Base-by-base conservation (phyloP, 768 basidiomycete genomes). In the Coprinellus micaceus region DNA sequence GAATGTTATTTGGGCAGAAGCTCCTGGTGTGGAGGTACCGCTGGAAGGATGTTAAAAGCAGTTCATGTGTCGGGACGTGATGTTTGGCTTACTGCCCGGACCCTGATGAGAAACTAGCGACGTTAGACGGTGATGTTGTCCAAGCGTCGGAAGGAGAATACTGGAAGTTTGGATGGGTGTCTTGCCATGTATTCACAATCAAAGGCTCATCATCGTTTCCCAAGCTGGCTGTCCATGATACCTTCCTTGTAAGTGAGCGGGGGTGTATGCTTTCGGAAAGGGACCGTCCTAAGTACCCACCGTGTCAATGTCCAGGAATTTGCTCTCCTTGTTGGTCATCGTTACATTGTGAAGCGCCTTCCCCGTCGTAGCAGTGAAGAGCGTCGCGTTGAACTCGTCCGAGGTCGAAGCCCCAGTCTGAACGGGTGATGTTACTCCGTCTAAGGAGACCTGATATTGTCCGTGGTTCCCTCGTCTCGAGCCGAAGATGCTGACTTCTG, bases 401-500 rank as follows among this genome's bases (percentile, higher is more conserved):
- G 24, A 11, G 5, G 51, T 21, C 17, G 39, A 36, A 21, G 62
- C 53, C 28, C 57, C 63, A 15, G 54, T 54, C 15, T 26, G 43
- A 3, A 41, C 4, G 0, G 60, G 39, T 21, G 43, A 57, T 3
- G 28, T 26, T 1, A 15, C 30, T 1, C 58, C 60, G 30, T 66
- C 64, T 1, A 68, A 19, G 64, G 40, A 43, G 7, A 43, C 61
- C 52, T 64, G 56, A 54, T 66, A 66, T 7, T 57, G 60, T 4
- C 77, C 76, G 56, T 77, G 74, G 50, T 76, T 76, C 2, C 25
- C 5, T 13, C 77, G 68, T 39, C 69, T 70, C 1, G 76, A 66
- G 3, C 78, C 78, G 40, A 68, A 77, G 22, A 79, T 63, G 55
- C 65, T 67, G 30, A 77, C 53, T n/a, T 61, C 62, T 4, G 72